Percentiles rank a stretch among this genome's conserved stretches.
Evolutionary conservation across 2,329 filamentous ascomycete species (phyloP).

Genomic region (Monosporascus sp.): DNA sequence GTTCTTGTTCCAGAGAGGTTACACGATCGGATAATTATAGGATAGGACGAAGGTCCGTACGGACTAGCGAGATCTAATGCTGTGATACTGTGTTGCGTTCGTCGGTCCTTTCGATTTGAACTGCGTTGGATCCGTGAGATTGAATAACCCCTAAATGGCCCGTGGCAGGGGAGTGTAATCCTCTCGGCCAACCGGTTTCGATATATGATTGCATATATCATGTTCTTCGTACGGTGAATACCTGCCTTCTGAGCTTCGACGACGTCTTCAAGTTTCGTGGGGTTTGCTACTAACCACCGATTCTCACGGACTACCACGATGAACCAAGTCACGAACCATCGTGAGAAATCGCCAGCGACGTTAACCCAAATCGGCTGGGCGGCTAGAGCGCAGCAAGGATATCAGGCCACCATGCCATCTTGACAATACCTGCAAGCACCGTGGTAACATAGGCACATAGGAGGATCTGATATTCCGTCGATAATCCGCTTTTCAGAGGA

Average conservation of each 20-base stretch:
- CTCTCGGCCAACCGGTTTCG: slow-evolving; percentile 7
- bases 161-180: slow-evolving; percentile 5
- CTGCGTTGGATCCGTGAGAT: slow-evolving; percentile 5
- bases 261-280: slow-evolving; percentile 18
- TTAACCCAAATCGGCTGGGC: too few species aligned
- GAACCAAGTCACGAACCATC: slow-evolving; percentile 31
- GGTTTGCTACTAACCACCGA: slow-evolving; percentile 23
- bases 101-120: slow-evolving; percentile 1
- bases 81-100: slow-evolving; percentile 3
- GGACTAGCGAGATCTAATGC: slow-evolving; percentile 1
- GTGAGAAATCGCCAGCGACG: slow-evolving; percentile 5
- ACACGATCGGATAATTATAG: slow-evolving; percentile 33
- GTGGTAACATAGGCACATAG: slow-evolving; percentile 14
- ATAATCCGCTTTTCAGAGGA: too few species aligned
- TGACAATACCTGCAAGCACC: too few species aligned
- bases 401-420: too few species aligned
- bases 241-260: slow-evolving; percentile 20
- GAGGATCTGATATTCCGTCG: slow-evolving; percentile 37
- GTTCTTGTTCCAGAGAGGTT: slow-evolving; percentile 46
- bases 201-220: slow-evolving; percentile 20
- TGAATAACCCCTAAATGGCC: slow-evolving; percentile 4
- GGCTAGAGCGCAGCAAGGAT: too few species aligned
- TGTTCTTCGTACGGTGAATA: slow-evolving; percentile 22
- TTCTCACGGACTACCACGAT: slow-evolving; percentile 24
- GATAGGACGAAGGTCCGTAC: neutral